phyloP scores from a whole-genome alignment of 2,329 filamentous ascomycete species.

The Trichocomaceae sp. region DNA sequence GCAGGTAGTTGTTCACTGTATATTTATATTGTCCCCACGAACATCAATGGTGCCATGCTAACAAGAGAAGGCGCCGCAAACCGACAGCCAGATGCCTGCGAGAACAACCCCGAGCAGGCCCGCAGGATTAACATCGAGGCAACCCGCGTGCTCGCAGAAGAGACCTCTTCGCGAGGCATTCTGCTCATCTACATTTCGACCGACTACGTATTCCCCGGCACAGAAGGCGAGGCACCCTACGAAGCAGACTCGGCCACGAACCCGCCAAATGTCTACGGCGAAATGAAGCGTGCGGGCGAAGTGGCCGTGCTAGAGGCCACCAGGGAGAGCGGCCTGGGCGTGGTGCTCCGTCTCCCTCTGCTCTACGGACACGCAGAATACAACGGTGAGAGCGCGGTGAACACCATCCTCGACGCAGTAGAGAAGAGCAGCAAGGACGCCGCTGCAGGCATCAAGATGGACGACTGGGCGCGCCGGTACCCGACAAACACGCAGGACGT shows the following conservation, averaged over 20 bases:
- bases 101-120: slow-evolving; percentile 69
- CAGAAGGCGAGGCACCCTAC: slow-evolving; percentile 80
- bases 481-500: slow-evolving; percentile 88
- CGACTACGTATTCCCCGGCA: slow-evolving; percentile 71
- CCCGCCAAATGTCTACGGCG: slow-evolving; percentile 73
- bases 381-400: slow-evolving; percentile 71
- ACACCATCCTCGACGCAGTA: slow-evolving; percentile 68
- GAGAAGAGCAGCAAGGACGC: slow-evolving; percentile 61
- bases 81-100: slow-evolving; percentile 79
- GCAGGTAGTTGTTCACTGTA: slow-evolving; percentile 74
- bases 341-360: slow-evolving; percentile 74
- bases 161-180: slow-evolving; percentile 52
- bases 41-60: background rate
- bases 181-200: slow-evolving; percentile 60
- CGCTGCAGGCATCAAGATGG: slow-evolving; percentile 63
- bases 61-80: slow-evolving; percentile 67
- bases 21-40: slow-evolving; percentile 21
- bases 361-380: slow-evolving; percentile 73
- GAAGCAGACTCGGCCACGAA: slow-evolving; percentile 55
- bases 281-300: slow-evolving; percentile 66
- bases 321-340: slow-evolving; percentile 48
- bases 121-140: slow-evolving; percentile 67
- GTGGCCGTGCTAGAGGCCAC: slow-evolving; percentile 61
- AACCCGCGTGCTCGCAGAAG: slow-evolving; percentile 57
- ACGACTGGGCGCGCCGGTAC: slow-evolving; percentile 77